These are phyloP conservation scores for Lactarius hatsudake DNA, from an alignment of 768 basidiomycete species.

Conservation along the genomic window DNA sequence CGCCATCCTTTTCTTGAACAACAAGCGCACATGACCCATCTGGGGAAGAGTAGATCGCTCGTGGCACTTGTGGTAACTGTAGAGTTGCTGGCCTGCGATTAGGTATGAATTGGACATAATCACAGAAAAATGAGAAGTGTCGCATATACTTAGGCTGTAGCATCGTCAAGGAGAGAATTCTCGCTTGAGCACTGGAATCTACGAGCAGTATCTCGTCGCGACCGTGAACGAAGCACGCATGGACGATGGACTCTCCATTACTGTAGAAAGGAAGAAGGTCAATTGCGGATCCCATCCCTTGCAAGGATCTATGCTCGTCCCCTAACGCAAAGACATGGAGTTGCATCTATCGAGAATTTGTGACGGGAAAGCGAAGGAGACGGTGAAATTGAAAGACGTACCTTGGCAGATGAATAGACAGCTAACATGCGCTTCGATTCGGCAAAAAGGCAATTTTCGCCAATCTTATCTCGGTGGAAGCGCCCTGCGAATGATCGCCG, in stretches of 20 bases:
- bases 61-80: neutral
- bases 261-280: constrained; percentile 45
- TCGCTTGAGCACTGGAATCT: constrained; percentile 41
- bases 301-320: constrained; percentile 41
- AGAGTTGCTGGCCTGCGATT: constrained; percentile 43
- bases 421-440: no score
- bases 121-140: no score
- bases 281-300: constrained; percentile 39
- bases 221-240: constrained; percentile 45
- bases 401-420: no score
- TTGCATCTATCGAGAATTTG: constrained; percentile 25
- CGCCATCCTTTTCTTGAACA: constrained; percentile 26
- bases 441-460: no score
- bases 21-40: constrained; percentile 53
- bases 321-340: constrained; percentile 34
- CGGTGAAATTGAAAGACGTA: neutral
- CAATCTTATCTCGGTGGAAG: no score
- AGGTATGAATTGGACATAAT: neutral
- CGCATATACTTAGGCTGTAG: constrained; percentile 48
- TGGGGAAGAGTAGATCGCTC: constrained; percentile 43
- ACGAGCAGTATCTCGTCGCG: constrained; percentile 52
- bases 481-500: neutral
- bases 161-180: constrained; percentile 52
- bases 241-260: constrained; percentile 30
- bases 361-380: neutral